Conservation (phyloP, 192 early-diverging fungal species). For the Entophlyctis helioformis region DNA sequence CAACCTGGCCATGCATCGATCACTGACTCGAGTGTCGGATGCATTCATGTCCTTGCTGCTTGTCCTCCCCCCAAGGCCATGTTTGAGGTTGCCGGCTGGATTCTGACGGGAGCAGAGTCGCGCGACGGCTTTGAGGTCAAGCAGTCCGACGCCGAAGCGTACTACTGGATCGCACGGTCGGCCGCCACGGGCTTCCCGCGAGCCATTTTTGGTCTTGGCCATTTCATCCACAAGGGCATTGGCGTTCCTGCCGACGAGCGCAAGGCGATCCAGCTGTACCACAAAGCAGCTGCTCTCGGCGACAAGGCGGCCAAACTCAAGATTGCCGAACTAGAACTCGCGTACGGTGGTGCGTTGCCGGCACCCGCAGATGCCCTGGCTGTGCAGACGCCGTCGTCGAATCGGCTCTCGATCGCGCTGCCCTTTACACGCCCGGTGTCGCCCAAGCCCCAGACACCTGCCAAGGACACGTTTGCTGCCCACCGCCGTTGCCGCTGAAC, state of each 20-base stretch:
- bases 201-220: slow-evolving; percentile 86
- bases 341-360: too few species aligned
- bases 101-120: slow-evolving; percentile 63
- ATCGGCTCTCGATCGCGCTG: too few species aligned
- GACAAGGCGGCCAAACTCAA: slow-evolving; percentile 22
- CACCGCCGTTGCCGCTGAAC: too few species aligned
- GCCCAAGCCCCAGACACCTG: too few species aligned
- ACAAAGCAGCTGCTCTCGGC: slow-evolving; percentile 20
- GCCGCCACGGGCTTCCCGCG: slow-evolving; percentile 64
- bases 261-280: slow-evolving; percentile 49
- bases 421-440: too few species aligned
- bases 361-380: too few species aligned
- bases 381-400: too few species aligned
- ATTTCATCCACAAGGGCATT: slow-evolving; percentile 75
- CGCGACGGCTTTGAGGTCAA: slow-evolving; percentile 24
- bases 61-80: slow-evolving; percentile 46
- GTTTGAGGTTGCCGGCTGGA: slow-evolving; percentile 81
- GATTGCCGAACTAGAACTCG: too few species aligned
- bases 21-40: neutral
- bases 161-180: slow-evolving; percentile 70
- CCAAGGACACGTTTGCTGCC: too few species aligned
- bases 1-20: neutral
- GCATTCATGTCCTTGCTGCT: neutral
- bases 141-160: slow-evolving; percentile 59
- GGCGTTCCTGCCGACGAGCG: slow-evolving; percentile 37